These are phyloP conservation scores for Senecio squalidus DNA, from an alignment of 140 eudicot species.

Conservation along the genomic window DNA sequence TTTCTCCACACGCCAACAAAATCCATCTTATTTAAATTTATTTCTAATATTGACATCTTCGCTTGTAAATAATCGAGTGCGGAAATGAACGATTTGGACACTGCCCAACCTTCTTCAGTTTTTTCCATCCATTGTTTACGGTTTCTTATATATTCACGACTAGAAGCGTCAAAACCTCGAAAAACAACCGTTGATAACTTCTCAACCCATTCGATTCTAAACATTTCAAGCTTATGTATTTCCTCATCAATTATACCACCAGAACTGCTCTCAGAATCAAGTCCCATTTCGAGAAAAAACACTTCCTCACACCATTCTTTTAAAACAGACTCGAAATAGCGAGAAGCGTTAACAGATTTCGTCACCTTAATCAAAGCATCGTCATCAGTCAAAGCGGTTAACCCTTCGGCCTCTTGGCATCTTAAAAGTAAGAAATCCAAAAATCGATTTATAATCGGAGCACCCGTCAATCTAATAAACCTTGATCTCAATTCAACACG, in stretches of 20 bases:
- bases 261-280: constrained; percentile 20
- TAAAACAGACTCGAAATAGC: constrained; percentile 52
- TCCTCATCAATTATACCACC: constrained; percentile 56
- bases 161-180: constrained; percentile 71
- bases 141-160: constrained; percentile 70
- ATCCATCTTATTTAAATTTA: constrained; percentile 60
- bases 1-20: constrained; percentile 82
- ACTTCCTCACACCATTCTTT: constrained; percentile 84
- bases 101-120: constrained; percentile 56
- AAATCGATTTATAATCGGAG: constrained; percentile 53
- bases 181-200: constrained; percentile 65
- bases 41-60: constrained; percentile 53
- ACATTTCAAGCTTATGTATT: constrained; percentile 56
- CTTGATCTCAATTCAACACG: constrained; percentile 43
- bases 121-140: constrained; percentile 83
- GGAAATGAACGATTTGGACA: constrained; percentile 59
- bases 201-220: constrained; percentile 80
- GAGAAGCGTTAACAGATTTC: constrained; percentile 61
- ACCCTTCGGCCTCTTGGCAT: constrained; percentile 97
- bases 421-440: constrained; percentile 51
- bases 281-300: constrained; percentile 81
- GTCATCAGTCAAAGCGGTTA: constrained; percentile 81
- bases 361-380: constrained; percentile 67
- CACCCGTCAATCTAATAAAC: constrained; percentile 52
- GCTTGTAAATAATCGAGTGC: constrained; percentile 81